Evolutionary conservation across 805 yeast genomes (phyloP), one percentile per base, ranked within the genome.

Genomic region (Myxozyma vanderwaltii): DNA sequence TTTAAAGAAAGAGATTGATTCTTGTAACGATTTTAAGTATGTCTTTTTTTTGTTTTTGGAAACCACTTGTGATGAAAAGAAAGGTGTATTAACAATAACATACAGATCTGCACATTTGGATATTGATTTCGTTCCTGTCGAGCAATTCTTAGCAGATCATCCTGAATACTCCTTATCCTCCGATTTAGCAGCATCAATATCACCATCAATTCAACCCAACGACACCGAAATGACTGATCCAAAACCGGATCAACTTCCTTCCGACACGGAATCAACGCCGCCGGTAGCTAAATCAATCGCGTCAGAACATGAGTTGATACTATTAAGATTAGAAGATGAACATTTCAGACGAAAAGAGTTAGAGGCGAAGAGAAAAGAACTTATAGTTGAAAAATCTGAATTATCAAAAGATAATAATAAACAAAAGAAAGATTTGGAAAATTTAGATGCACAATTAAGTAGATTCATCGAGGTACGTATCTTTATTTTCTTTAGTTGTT

Each of bases 241-340:
- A 21, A 19, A 2, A 26, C 27, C 15, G 47, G 24, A 24, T 5
- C 10, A 15, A 1, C 52, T 23, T 3, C 40, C 4, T n/a, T n/a
- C n/a, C n/a, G n/a, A n/a, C n/a, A 19, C 47, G 13, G 41, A 19
- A 23, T 6, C 19, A 36, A 12, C n/a, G 4, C 51, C 19, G n/a
- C 21, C 17, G 15, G 17, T 21, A 47, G 24, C 26, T 29, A 15
- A 35, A 26, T 19, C 21, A n/a, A 31, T n/a, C 41, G n/a, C 38
- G 4, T 23, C 51, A 4, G 51, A 40, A 19, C 64, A 62, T 45
- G 46, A 27, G 36, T 36, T 59, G 12, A 60, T 43, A 33, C 12
- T 62, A 24, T 64, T 64, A 2, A 49, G 63, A 12, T 40, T 62
- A 13, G 36, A 46, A 12, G 65, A 62, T 45, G 65, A 62, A 36